A percentile compares a stretch with the other conserved stretches of the same genome.
phyloP scores from a whole-genome alignment of 495 filamentous ascomycete genomes.

The Penicillium bovifimosum region DNA sequence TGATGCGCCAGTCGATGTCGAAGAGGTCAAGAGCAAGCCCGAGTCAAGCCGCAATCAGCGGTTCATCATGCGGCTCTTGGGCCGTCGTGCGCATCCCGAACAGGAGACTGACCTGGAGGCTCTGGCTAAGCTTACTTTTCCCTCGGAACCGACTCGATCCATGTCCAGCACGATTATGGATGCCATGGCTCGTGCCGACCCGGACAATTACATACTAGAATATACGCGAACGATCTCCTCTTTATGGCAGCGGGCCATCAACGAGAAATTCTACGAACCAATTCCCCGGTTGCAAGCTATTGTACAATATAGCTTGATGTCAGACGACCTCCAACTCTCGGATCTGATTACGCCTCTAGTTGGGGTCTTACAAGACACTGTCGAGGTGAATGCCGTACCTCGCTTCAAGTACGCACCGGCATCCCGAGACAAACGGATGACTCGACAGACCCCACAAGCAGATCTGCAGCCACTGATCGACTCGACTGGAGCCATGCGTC shows the following conservation, averaged over 20 bases:
- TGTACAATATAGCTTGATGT: conserved; percentile 47
- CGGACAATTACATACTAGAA: conserved; percentile 45
- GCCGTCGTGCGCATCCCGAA: conserved; percentile 45
- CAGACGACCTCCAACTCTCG: conserved; percentile 42
- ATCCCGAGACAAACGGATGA: conserved; percentile 33
- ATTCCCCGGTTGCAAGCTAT: conserved; percentile 55
- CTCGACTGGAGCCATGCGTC: conserved; percentile 49
- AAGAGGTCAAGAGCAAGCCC: conserved; percentile 7
- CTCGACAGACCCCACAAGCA: conserved; percentile 38
- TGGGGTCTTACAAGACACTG: conserved; percentile 48
- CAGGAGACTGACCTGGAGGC: conserved; percentile 52
- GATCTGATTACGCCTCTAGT: conserved; percentile 49
- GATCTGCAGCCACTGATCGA: conserved; percentile 48
- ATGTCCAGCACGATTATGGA: conserved; percentile 57
- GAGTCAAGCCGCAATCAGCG: conserved; percentile 17
- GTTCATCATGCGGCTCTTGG: conserved; percentile 54
- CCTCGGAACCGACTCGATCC: conserved; percentile 47
- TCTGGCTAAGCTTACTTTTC: conserved; percentile 45
- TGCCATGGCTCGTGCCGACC: conserved; percentile 37
- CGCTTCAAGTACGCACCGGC: conserved; percentile 44
- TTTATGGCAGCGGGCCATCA: conserved; percentile 59
- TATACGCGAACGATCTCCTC: conserved; percentile 49
- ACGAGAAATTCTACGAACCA: conserved; percentile 54
- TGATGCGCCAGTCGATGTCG: conserved; percentile 24
- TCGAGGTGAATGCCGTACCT: conserved; percentile 54